These are phyloP conservation scores for Schoenoplectus tabernaemontani DNA, from an alignment of 202 grass and related monocot species.

Conservation along the genomic window DNA sequence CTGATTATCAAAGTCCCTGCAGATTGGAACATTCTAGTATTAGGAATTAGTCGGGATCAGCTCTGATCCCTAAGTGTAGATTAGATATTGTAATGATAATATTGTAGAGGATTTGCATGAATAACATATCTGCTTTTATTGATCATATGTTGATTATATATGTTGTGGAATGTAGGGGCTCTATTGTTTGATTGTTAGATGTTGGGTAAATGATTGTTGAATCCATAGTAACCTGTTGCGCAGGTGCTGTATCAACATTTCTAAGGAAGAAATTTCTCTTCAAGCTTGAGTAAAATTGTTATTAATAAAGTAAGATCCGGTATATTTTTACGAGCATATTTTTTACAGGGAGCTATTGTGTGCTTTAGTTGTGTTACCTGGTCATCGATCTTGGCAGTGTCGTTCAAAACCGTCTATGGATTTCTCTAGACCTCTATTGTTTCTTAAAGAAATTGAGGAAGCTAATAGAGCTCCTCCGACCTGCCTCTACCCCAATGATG, in stretches of 20 bases:
- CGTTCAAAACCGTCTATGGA: too few species aligned
- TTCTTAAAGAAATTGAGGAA: too few species aligned
- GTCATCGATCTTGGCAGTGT: too few species aligned
- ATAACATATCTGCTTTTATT: neutral
- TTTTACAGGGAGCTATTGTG: too few species aligned
- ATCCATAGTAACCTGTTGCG: neutral
- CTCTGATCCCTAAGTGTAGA: conserved; percentile 4
- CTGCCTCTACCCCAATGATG: too few species aligned
- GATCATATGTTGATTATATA: neutral
- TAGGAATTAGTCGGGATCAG: conserved; percentile 12
- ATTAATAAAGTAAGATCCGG: too few species aligned
- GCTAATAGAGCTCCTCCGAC: too few species aligned
- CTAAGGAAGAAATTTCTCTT: neutral
- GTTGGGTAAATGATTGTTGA: conserved; percentile 2
- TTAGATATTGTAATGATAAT: conserved; percentile 19
- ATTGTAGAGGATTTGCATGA: conserved; percentile 12
- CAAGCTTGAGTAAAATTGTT: too few species aligned
- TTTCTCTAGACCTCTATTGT: too few species aligned
- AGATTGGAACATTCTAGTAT: conserved; percentile 5
- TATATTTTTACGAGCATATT: too few species aligned
- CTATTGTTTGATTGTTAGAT: neutral
- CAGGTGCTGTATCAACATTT: neutral
- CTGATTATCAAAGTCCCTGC: conserved; percentile 4
- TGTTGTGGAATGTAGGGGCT: conserved; percentile 6
- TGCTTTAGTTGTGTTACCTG: too few species aligned